Evolutionary conservation across 1,139 yeast species (phyloP).

Genomic region (Lizanozyma gosingica): DNA sequence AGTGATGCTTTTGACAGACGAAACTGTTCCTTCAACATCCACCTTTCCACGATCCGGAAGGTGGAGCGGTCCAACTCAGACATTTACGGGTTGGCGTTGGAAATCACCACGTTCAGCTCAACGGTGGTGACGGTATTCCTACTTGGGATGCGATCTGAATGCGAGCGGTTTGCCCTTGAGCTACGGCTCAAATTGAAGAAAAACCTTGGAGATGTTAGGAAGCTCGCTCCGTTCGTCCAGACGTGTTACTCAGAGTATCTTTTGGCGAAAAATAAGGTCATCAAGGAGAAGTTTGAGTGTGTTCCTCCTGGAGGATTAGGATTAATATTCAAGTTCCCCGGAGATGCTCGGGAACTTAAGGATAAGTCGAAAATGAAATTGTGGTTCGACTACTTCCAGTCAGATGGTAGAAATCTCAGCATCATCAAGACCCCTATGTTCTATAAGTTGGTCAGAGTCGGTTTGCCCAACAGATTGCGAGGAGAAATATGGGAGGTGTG

Average conservation of each 20-base stretch:
- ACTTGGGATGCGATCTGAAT: slow-evolving; percentile 68
- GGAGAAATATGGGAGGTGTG: slow-evolving; percentile 96
- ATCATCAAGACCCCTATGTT: slow-evolving; percentile 68
- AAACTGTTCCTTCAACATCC: slow-evolving; percentile 61
- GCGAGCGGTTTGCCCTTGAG: slow-evolving; percentile 70
- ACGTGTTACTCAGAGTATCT: slow-evolving; percentile 84
- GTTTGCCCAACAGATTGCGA: slow-evolving; percentile 82
- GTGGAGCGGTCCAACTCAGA: slow-evolving; percentile 79
- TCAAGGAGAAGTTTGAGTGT: slow-evolving; percentile 32
- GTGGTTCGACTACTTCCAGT: slow-evolving; percentile 86
- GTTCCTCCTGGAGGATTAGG: slow-evolving; percentile 86
- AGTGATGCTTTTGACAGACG: slow-evolving; percentile 60
- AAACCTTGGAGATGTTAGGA: slow-evolving; percentile 55
- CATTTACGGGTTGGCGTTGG: slow-evolving; percentile 70
- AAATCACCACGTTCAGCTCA: slow-evolving; percentile 63
- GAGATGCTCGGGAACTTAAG: slow-evolving; percentile 66
- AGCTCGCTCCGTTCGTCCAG: slow-evolving; percentile 55
- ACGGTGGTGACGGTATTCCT: slow-evolving; percentile 59
- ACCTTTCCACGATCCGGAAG: slow-evolving; percentile 70
- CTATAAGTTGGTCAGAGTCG: slow-evolving; percentile 77
- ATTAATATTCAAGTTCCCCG: slow-evolving; percentile 75
- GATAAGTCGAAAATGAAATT: slow-evolving; percentile 83
- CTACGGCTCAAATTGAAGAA: slow-evolving; percentile 55
- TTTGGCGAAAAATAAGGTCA: slow-evolving; percentile 48
- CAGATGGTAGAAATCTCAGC: slow-evolving; percentile 79